Evolutionary conservation across 2,329 filamentous ascomycete genomes (phyloP), one percentile per base, ranked within the genome.

Genomic region (Volutella citrinella): DNA sequence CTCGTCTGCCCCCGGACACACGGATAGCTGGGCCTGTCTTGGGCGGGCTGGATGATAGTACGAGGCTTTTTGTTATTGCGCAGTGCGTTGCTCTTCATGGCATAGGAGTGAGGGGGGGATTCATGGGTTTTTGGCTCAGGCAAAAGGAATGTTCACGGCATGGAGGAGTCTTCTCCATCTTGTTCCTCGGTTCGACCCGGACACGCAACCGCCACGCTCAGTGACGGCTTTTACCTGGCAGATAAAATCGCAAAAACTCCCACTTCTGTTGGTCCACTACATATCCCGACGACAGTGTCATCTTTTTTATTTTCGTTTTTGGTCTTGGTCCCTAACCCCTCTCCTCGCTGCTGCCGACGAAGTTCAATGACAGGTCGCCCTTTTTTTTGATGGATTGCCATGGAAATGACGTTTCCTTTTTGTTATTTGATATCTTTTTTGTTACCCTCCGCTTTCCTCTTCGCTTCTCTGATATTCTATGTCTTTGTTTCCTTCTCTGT

Each of bases 71-170:
- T 51, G 40, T 43, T 49, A 50, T 57, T 57, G 49, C 55, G 55
- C 56, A 48, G 53, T 56, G 53, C 56, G 54, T 58, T 58, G 55
- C 46, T 55, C 53, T 49, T 57, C 45, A 54, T 47, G 52, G 45
- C 48, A 48, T 52, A 48, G 56, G 54, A 54, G 55, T 42, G 48
- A 55, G 62, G 54, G 49, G 55, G 51, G 59, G 52, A 51, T 49
- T 54, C 48, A 57, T 56, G 57, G 60, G 56, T 63, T 59, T 50
- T 48, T 56, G 48, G 54, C 56, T 56, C 55, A 54, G 52, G 54
- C 36, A 51, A 46, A 12, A 9, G 61, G 47, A 52, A 61, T 59
- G 60, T 63, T 56, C 56, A 55, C 53, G 60, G 56, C 56, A 60
- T 56, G 56, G 57, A n/a, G n/a, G n/a, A 54, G 43, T 49, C 47